Percentiles rank a stretch among this genome's conserved stretches.
phyloP scores from a whole-genome alignment of 257 asterid genomes.

The Cordia subcordata region DNA sequence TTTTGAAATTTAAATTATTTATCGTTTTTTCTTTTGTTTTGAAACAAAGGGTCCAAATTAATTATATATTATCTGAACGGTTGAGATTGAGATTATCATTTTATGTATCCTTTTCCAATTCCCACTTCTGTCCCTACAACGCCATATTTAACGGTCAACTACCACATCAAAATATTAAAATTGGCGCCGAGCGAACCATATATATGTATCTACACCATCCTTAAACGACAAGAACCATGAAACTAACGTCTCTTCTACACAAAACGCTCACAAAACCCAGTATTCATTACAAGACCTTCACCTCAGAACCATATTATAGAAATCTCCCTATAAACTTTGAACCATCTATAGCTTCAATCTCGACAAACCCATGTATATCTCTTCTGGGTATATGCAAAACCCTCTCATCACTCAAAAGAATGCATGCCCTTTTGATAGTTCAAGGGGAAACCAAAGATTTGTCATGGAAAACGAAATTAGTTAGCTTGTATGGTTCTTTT shows the following conservation, averaged over 20 bases:
- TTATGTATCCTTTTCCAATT: too few species aligned
- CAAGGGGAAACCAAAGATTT: conserved; percentile 32
- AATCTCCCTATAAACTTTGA: neutral
- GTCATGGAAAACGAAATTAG: conserved; percentile 27
- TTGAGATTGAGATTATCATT: too few species aligned
- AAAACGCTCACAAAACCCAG: conserved; percentile 1
- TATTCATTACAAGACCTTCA: conserved; percentile 2
- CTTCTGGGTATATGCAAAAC: conserved; percentile 47
- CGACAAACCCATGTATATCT: conserved; percentile 34
- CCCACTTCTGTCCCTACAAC: too few species aligned
- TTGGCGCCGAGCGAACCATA: too few species aligned
- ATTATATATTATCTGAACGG: too few species aligned
- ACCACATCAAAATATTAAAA: too few species aligned
- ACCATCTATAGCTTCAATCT: conserved; percentile 16
- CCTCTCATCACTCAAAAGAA: conserved; percentile 27
- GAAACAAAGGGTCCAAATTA: too few species aligned
- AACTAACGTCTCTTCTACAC: neutral
- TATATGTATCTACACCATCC: too few species aligned
- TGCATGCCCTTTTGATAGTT: conserved; percentile 49
- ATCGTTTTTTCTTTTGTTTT: too few species aligned
- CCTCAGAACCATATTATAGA: neutral
- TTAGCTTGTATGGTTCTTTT: conserved; percentile 37
- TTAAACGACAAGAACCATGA: conserved; percentile 13
- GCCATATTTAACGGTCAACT: too few species aligned
- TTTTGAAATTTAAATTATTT: too few species aligned